Base-by-base conservation (phyloP, 768 basidiomycete species). In the Boletus pseudo-olivaceus region DNA sequence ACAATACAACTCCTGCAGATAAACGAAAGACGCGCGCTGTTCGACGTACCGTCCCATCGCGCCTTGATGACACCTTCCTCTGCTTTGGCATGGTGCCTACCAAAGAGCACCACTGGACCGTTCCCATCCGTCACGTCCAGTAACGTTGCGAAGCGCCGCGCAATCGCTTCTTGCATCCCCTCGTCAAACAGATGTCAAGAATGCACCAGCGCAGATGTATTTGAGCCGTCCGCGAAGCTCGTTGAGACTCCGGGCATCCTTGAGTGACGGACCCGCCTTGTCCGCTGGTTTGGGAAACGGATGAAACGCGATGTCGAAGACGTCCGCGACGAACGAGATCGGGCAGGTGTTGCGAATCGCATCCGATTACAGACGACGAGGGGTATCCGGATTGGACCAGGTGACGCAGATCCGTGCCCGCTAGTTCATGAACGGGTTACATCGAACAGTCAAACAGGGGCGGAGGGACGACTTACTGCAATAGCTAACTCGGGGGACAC, bases 321-420 rank as follows among this genome's bases (percentile, higher is more conserved):
- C 17, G n/a, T 49, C 35, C n/a, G 7, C 27, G 9, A 38, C 47
- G 6, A 49, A 40, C 4, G 47, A 26, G 34, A 48, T 19, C 26
- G 34, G 35, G 12, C n/a, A 48, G 7, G 35, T 48, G n/a, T 38
- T 34, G 10, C 20, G 17, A n/a, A 14, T 55, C 54, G 17, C 54
- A 51, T 23, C 54, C 54, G 35, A 47, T 51, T 9, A 41, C 20
- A 2, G 44, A 47, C 2, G 26, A 23, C 44, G 49, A 27, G 17
- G 44, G 49, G 38, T 51, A 55, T 11, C 49, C 54, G 2, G 32
- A 37, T 5, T 39, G 29, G 5, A 33, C 30, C n/a, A 51, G 42
- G 23, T 39, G 10, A n/a, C 54, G 48, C 3, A 55, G 49, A 23
- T 55, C 49, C 15, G 54, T 55, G 3, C 44, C 54, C 54, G 51